Base-by-base conservation (phyloP, 2,329 filamentous ascomycete species). In the Alternaria dauci region DNA sequence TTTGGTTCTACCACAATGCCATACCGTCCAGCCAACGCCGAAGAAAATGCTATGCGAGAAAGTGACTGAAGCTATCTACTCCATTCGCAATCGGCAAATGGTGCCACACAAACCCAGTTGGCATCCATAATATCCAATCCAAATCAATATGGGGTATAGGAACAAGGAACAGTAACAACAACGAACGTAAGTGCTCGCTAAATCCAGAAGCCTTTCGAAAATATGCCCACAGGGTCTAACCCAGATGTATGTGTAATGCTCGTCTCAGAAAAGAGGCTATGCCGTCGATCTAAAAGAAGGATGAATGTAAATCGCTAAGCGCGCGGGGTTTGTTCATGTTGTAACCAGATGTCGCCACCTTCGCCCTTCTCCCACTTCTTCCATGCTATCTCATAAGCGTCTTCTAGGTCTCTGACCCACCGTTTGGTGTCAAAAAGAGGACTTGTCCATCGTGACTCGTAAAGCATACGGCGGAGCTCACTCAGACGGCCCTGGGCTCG, bases 331-430 rank as follows among this genome's bases (percentile, higher is more conserved):
- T 32, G 39, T 55, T 38, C 30, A 12, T 58, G 42, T 52, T 71
- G 64, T 57, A 99, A 84, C 84, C 93, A 95, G 67, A 99, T 96
- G 82, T 99, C 95, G 8, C 94, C 94, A n/a, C 91, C 89, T 78
- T 93, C 87, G 12, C 93, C 94, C 41, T 82, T 84, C 39, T 94
- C 93, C 94, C 95, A 99, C 74, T 88, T 87, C 70, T 85, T 85
- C 95, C 95, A 99, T 18, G 94, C 93, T 75, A 91, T 87, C 66
- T 91, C 89, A 77, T 97, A 99, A 12, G 93, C 94, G 62, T 87
- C 85, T 81, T 99, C 95, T 20, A 99, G 81, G 79, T 98, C 94
- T 47, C 84, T 81, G 26, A 98, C 94, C 95, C 95, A 99, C 69
- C 95, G 86, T 69, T 84, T 87, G 6, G 95, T 99, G 78, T 99